Base-by-base conservation (phyloP, 2,329 filamentous ascomycete species). In the Gremmenia infestans region DNA sequence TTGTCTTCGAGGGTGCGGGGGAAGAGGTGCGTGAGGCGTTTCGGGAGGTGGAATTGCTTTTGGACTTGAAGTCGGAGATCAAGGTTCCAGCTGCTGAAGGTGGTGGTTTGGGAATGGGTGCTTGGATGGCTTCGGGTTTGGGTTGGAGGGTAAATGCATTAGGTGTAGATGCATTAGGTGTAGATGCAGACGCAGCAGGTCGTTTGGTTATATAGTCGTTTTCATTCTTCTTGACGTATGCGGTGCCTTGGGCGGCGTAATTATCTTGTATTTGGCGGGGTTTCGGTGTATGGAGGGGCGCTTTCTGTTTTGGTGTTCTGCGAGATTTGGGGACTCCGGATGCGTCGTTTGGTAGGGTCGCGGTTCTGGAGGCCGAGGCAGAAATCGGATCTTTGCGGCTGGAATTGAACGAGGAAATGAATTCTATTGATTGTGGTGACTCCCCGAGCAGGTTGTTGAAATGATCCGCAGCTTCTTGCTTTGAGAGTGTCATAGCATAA, bases 361-460 rank as follows among this genome's bases (percentile, higher is more conserved):
- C 23, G 8, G 63, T 8, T 19, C 47, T 9, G 5, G 57, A 22
- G 47, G 28, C 47, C 37, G 62, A 50, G 6, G 52, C 48, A 15
- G 60, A 47, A 7, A 51, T 53, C n/a, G 75, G 76, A 19, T 76
- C 76, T 62, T 78, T 72, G 50, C 83, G 74, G 17, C 77, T 82
- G 3, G 86, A 81, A 69, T 96, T 97, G 73, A 88, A 89, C 11
- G 81, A 81, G 22, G 85, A 78, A 58, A 89, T 88, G 67, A 89
- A 89, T 63, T 89, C 85, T 51, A 89, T 72, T 2, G 83, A 81
- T 64, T 88, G 85, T 1, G 91, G 83, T 6, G 89, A 91, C 70
- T 96, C 91, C 50, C 93, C 94, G 0, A 99, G 81, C 52, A 99
- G 77, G 68, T 94, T 91, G 71, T 86, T 88, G 59, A 99, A 87